A percentile compares a stretch with the other conserved stretches of the same genome.
phyloP scores from a whole-genome alignment of 257 asterid genomes.

The Solanum paucissectum region DNA sequence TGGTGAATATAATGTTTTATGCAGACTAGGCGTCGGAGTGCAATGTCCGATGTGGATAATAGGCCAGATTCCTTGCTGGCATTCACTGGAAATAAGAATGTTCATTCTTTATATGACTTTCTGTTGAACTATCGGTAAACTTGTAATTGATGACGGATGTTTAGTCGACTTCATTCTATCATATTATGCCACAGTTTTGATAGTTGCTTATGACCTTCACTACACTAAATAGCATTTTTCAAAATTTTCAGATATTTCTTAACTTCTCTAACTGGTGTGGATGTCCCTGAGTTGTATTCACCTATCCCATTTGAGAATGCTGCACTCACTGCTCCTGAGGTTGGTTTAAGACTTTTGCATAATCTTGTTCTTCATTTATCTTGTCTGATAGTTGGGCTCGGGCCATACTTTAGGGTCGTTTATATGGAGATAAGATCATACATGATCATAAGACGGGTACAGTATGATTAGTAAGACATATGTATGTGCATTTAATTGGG shows the following conservation, averaged over 20 bases:
- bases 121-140: conserved; percentile 73
- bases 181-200: neutral
- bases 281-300: conserved; percentile 83
- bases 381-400: neutral
- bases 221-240: neutral
- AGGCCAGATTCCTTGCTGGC: conserved; percentile 69
- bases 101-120: conserved; percentile 68
- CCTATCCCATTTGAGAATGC: conserved; percentile 80
- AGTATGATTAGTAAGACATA: neutral
- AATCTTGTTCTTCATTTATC: neutral
- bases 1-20: conserved; percentile 4
- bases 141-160: neutral
- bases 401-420: neutral
- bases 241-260: conserved; percentile 42
- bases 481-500: neutral
- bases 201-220: neutral
- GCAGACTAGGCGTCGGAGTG: conserved; percentile 53
- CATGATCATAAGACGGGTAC: neutral
- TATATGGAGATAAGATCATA: neutral
- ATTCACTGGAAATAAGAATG: conserved; percentile 58
- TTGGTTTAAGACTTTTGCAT: conserved; percentile 15
- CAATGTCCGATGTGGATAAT: conserved; percentile 56
- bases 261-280: conserved; percentile 59
- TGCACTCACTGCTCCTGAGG: conserved; percentile 84
- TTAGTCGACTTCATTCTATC: neutral